Evolutionary conservation across 2,329 filamentous ascomycete genomes (phyloP), one percentile per base, ranked within the genome.

Genomic region (Diaporthe ilicicola): DNA sequence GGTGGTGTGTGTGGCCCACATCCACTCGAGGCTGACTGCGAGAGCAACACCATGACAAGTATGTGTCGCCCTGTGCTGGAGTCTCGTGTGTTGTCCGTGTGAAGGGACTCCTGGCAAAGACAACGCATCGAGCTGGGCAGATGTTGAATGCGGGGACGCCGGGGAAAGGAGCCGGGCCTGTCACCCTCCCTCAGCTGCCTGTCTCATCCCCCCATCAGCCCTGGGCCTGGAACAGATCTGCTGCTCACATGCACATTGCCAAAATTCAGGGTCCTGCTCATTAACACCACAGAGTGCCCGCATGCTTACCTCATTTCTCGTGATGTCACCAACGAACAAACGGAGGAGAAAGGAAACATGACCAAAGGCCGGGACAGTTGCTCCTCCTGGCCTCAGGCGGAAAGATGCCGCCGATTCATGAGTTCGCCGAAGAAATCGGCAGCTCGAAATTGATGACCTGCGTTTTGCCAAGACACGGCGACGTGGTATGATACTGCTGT

Each of bases 231-330:
- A 69, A 42, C 65, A 34, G 46, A 67, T 69, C 46, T 62, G 42
- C 64, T 71, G 70, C 48, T 71, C 70, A 69, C 65, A 64, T 69
- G 65, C 46, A 56, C 69, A 39, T 55, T 51, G 34, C 24, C 42
- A 55, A 48, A 62, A 50, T 39, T 39, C 55, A 71, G 65, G 65
- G 70, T 69, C 55, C 65, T 42, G 10, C 44, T 29, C 19, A n/a
- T 51, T 24, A 69, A 46, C 54, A 53, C 44, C 67, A 59, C 37
- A 51, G 44, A n/a, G 44, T n/a, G 46, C 39, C 19, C 22, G 50
- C 61, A 24, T 53, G 51, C 27, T 67, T 46, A 37, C 64, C 50
- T 67, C 37, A 17, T 34, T 32, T 53, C 39, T n/a, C 65, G 53
- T 62, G 56, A 62, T 62, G 56, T 42, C 42, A 42, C 44, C 42